Evolutionary conservation across 164 flowering plant genomes (phyloP), one percentile per base, ranked within the genome.

Genomic region (Umbilicus rupestris): DNA sequence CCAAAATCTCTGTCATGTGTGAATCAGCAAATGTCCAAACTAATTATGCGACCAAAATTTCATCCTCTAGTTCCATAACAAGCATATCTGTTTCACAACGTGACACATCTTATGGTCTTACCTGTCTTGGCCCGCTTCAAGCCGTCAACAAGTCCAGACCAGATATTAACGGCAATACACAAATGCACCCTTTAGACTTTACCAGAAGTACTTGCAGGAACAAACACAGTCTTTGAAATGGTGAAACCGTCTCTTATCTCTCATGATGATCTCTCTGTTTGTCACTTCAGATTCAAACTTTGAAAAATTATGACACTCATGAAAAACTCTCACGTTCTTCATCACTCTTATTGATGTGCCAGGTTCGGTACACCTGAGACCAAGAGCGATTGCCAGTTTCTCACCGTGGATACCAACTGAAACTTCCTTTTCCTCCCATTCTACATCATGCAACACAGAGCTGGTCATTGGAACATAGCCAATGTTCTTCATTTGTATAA

Each of bases 121-220:
- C 3, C 4, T 33, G 37, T 33, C 37, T 33, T 33, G 3, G 37
- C 37, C n/a, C n/a, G 6, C 37, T 33, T 33, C 3, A 33, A 33
- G 37, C 6, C 37, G n/a, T n/a, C n/a, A n/a, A n/a, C n/a, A n/a
- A n/a, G n/a, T n/a, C n/a, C n/a, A n/a, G 37, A 2, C 37, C 3
- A 6, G 37, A 33, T 33, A 33, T 33, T 33, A 6, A 33, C 6
- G 37, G 4, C 44, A 41, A 41, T 41, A 33, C 11, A 41, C 9
- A 3, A 41, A 41, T 41, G 15, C 15, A 41, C 11, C 44, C 44
- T 41, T 41, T 12, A 41, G 44, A n/a, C 9, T 49, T 78, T 73
- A 81, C 83, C 85, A 82, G 59, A 76, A 82, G 47, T 82, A 80
- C 62, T 65, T 74, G 73, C 83, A 80, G 0, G 81, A 78, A 68